phyloP scores from a whole-genome alignment of 768 basidiomycete species.

The Lactarius tabidus region DNA sequence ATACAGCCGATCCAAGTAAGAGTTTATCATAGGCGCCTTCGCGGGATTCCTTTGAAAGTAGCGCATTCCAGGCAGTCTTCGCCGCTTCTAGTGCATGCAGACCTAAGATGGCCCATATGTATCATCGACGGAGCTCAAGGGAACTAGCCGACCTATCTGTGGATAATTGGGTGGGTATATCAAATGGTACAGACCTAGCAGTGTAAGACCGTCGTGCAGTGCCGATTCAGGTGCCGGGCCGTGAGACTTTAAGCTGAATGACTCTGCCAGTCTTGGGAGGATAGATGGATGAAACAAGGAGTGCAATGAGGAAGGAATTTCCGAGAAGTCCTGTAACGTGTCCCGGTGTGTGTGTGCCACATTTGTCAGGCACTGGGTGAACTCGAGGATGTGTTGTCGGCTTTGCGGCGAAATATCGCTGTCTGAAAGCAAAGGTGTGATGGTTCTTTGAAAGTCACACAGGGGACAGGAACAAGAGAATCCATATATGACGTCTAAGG shows the following conservation, averaged over 20 bases:
- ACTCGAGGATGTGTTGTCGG: constrained; percentile 33
- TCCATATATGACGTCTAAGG: constrained; percentile 59
- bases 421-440: constrained; percentile 37
- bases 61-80: constrained; percentile 73
- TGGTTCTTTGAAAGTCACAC: constrained; percentile 43
- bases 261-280: constrained; percentile 53
- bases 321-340: constrained; percentile 29
- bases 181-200: constrained; percentile 62
- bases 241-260: constrained; percentile 68
- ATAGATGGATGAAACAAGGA: constrained; percentile 54
- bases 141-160: constrained; percentile 58
- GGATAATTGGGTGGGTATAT: constrained; percentile 77
- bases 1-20: not conserved
- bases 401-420: constrained; percentile 37
- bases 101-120: constrained; percentile 40
- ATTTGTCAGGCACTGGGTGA: constrained; percentile 16
- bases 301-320: constrained; percentile 40
- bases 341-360: constrained; percentile 11
- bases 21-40: not conserved
- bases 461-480: constrained; percentile 62
- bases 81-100: constrained; percentile 72
- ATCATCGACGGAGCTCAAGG: not conserved
- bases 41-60: constrained; percentile 32
- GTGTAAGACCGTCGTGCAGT: constrained; percentile 47
- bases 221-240: constrained; percentile 55